Conservation (phyloP, 257 asterid genomes). For the Knoxia roxburghii region DNA sequence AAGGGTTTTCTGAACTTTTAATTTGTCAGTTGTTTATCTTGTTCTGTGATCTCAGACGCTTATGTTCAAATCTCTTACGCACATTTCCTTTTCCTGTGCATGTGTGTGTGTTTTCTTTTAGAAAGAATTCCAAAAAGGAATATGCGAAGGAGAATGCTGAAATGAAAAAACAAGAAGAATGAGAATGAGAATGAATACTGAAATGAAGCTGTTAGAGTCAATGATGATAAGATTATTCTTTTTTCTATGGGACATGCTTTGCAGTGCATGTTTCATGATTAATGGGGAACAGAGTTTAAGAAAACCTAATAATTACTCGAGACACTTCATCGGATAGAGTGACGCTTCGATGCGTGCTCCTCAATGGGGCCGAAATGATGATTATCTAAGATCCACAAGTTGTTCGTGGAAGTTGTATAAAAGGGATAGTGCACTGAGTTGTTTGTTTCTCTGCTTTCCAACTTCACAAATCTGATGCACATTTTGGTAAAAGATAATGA, state of each 20-base stretch:
- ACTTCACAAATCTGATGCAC: too few relatives aligned
- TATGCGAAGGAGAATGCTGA: background rate
- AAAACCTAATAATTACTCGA: too few relatives aligned
- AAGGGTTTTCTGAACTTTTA: background rate
- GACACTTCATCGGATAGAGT: too few relatives aligned
- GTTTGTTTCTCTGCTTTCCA: background rate
- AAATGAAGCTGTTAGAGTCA: background rate
- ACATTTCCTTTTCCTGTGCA: too few relatives aligned
- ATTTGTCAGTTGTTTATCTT: background rate
- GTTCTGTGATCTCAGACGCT: background rate
- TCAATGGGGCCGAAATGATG: background rate
- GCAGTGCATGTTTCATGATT: background rate
- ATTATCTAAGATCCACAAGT: too few relatives aligned
- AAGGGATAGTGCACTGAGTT: background rate
- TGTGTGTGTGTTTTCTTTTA: background rate
- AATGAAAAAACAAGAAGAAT: background rate
- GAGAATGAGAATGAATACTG: too few relatives aligned
- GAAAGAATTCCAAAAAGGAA: background rate
- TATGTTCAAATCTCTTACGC: too few relatives aligned
- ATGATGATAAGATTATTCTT: background rate
- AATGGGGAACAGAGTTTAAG: background rate
- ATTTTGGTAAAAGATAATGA: too few relatives aligned
- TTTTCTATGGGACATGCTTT: background rate
- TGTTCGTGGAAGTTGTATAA: background rate
- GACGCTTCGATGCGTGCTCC: too few relatives aligned